These are phyloP conservation scores for Erodium trifolium DNA, from an alignment of 441 rosid genomes.

Conservation along the genomic window DNA sequence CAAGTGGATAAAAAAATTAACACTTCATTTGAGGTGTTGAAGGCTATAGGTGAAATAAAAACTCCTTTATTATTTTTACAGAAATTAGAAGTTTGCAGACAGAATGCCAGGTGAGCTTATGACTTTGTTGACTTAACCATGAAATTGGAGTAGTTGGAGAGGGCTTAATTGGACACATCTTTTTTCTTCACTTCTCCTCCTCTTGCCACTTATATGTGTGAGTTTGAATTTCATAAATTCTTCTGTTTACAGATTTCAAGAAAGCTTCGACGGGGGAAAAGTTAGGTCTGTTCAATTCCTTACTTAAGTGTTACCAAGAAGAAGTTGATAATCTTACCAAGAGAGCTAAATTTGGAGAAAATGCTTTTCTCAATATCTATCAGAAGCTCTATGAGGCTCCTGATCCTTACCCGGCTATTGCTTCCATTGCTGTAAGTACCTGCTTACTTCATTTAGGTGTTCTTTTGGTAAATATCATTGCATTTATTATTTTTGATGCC, in stretches of 20 bases:
- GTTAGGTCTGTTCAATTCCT: constrained; percentile 72
- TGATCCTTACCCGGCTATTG: constrained; percentile 93
- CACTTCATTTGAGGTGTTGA: not conserved
- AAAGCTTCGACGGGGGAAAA: constrained; percentile 90
- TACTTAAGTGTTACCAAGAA: constrained; percentile 95
- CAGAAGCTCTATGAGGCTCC: constrained; percentile 99
- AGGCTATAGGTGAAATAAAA: not conserved
- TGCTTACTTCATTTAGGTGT: constrained; percentile 10
- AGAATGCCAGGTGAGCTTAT: not conserved
- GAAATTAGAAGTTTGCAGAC: not conserved
- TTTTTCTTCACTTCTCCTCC: not conserved
- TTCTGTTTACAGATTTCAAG: constrained; percentile 63
- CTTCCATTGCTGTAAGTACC: constrained; percentile 77
- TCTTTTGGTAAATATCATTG: not conserved
- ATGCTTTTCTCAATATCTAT: constrained; percentile 92
- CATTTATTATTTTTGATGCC: not conserved
- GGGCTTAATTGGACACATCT: not conserved
- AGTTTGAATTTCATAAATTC: not conserved
- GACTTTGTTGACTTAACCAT: constrained; percentile 4
- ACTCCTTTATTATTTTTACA: not conserved
- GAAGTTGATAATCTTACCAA: constrained; percentile 99
- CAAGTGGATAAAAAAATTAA: not conserved
- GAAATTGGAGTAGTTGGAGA: not conserved
- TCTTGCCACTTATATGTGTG: not conserved
- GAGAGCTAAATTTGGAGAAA: constrained; percentile 98